A percentile compares a stretch with the other conserved stretches of the same genome.
phyloP scores from a whole-genome alignment of 805 yeast genomes.

The Myxozyma geophila region DNA sequence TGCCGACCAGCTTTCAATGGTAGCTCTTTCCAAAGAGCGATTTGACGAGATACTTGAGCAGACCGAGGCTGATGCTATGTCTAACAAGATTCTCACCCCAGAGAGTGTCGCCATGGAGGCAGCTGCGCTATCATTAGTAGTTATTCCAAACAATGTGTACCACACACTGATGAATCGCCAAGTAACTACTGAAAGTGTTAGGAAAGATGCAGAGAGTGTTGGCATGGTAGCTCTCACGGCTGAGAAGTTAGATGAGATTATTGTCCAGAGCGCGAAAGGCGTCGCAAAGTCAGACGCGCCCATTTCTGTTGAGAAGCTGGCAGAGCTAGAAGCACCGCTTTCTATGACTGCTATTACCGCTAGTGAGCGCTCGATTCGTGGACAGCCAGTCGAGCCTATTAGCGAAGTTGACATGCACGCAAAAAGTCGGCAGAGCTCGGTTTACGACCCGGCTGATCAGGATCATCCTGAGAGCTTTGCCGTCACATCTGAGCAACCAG shows the following conservation, averaged over 20 bases:
- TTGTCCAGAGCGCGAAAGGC: slow-evolving; percentile 1
- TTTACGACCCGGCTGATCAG: slow-evolving; percentile 3
- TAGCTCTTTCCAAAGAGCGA: slow-evolving; percentile 39
- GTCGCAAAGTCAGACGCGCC: background rate
- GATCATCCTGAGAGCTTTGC: background rate
- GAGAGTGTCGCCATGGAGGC: slow-evolving; percentile 21
- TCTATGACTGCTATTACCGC: slow-evolving; percentile 18
- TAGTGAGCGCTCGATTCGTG: slow-evolving; percentile 9
- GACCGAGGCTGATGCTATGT: slow-evolving; percentile 12
- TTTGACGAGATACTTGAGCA: slow-evolving; percentile 31
- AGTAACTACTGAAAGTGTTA: slow-evolving; percentile 16
- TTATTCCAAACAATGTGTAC: slow-evolving; percentile 14
- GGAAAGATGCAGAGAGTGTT: slow-evolving; percentile 31
- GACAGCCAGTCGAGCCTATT: background rate
- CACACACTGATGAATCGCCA: slow-evolving; percentile 6
- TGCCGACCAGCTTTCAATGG: slow-evolving; percentile 32
- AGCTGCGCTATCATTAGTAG: slow-evolving; percentile 15
- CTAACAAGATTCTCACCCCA: slow-evolving; percentile 11
- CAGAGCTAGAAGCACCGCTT: slow-evolving; percentile 7
- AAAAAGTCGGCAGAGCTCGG: background rate
- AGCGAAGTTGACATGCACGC: background rate
- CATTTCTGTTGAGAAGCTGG: slow-evolving; percentile 3
- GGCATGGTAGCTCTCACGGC: slow-evolving; percentile 38
- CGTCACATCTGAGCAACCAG: background rate
- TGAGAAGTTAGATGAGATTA: slow-evolving; percentile 36